Base-by-base conservation (phyloP, 228 moss, liverwort and hornwort species). In the Sphagnum fallax region DNA sequence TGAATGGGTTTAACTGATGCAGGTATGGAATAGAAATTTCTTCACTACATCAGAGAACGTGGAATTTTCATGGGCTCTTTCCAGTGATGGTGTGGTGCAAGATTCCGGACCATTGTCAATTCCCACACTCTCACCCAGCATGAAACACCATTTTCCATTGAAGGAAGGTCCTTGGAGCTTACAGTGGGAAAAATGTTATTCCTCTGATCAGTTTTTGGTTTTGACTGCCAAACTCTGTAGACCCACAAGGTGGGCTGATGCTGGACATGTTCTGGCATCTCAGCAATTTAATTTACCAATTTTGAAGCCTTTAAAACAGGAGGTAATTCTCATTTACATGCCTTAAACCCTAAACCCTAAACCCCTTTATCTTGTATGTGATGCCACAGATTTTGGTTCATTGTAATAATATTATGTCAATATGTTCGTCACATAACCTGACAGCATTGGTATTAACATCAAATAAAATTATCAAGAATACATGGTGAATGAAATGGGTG, bases 1-100 rank as follows among this genome's bases (percentile, higher is more conserved):
- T 32, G 32, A 32, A 32, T 32, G 32, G 32, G 32, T 32, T 32
- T 32, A 32, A 32, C 32, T 32, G 32, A 32, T 81, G 74, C 90
- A 98, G 98, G 87, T 98, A 55, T 86, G 89, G 90, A 94, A 92
- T 78, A 98, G 89, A 63, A 73, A 89, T 9, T 90, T 86, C 51
- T 98, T 98, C 69, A 86, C 83, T 5, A 65, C 85, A 13, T 74
- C 92, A 67, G 87, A 88, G 71, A 77, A 84, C 61, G 73, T 82
- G 15, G 74, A 73, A 50, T 81, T 88, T 58, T 69, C 78, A 47
- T 98, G 94, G 94, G 70, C 78, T 14, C 83, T 98, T 52, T 85
- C 84, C 52, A 89, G 78, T 16, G 94, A 98, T 71, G 94, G 98
- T 48, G 49, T 58, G 51, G 13, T 67, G 52, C 18, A 89, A 13